Base-by-base conservation (phyloP, 306 rosid species). In the Acacia confusa region DNA sequence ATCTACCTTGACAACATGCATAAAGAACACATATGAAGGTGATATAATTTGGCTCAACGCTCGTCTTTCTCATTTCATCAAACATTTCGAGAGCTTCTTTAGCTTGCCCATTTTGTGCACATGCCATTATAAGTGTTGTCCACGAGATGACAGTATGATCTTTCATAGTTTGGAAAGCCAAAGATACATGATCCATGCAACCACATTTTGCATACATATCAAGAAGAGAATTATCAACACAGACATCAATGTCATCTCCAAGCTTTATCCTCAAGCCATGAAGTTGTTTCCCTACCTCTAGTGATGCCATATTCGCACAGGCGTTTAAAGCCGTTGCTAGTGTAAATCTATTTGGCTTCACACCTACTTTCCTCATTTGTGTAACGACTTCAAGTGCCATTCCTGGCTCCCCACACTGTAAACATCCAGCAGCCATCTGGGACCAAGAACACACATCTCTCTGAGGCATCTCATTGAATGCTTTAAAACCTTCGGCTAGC, bases 181-280 rank as follows among this genome's bases (percentile, higher is more conserved):
- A 63, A 85, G 85, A 55, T 52, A 91, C 86, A 65, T 89, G 78
- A 61, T 71, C 83, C 95, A 92, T 68, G 75, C 91, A 91, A 58
- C 95, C 95, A 83, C 94, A 85, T 88, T 92, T 92, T 79, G 91
- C 94, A 86, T 92, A 92, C 97, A 92, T 91, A 84, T 92, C 97
- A 44, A 92, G 89, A 74, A 91, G 80, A 44, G 97, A 94, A 57
- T 92, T 92, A 80, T 92, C 97, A 28, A 91, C 94, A 43, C 97
- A 91, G 25, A 86, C 81, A 85, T 92, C 97, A 30, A 89, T 78
- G 16, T 85, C 90, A 20, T 72, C 70, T 76, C 89, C 95, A 17
- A 88, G 92, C 81, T 91, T 88, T 74, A 88, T 87, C 85, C 91
- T 89, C 88, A 92, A 85, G 73, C 76, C 92, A 86, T 92, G 95